Base-by-base conservation (phyloP, 108 stramenopile genomes). In the Parietichytrium sp. region DNA sequence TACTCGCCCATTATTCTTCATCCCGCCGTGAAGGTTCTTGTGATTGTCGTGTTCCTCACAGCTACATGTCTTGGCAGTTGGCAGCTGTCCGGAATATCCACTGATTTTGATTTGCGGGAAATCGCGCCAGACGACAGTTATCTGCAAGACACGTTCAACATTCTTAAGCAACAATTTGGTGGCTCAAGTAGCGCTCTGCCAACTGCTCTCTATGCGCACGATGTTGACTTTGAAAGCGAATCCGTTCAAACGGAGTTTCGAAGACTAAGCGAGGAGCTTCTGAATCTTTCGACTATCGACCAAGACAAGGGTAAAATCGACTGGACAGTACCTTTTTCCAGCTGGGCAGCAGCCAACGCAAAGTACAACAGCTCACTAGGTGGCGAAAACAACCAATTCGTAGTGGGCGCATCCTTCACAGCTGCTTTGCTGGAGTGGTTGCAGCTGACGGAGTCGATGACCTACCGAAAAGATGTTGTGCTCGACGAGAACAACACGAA, bases 41-140 rank as follows among this genome's bases (percentile, higher is more conserved):
- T 72, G 23, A 45, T 72, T 2, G 20, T 72, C 15, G 45, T 25
- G 29, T 72, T 72, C 20, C 1, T 45, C 10, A 42, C 20, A 1
- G 45, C 45, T 33, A n/a, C 20, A 25, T 33, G 16, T 0, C 10
- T 72, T 6, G 61, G 61, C 38, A n/a, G 10, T 0, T 72, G 33
- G 42, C 38, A 72, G 61, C 38, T 42, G 6, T 45, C 61, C 10
- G 13, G 33, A 6, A 25, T 72, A 18, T 33, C 36, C 10, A 72
- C 36, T 25, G 36, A 33, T 6, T 72, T 72, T 72, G 61, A 72
- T 27, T 27, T 72, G 38, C 29, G 61, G 8, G 6, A 45, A 8
- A 72, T 72, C 3, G 25, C 61, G 42, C 61, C 61, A 27, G 61
- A 72, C 42, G 61, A 72, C 20, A 45, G 38, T 2, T 72, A 72